Conservation (phyloP, 2,329 filamentous ascomycete species). For the Chrysoporthe puriensis region DNA sequence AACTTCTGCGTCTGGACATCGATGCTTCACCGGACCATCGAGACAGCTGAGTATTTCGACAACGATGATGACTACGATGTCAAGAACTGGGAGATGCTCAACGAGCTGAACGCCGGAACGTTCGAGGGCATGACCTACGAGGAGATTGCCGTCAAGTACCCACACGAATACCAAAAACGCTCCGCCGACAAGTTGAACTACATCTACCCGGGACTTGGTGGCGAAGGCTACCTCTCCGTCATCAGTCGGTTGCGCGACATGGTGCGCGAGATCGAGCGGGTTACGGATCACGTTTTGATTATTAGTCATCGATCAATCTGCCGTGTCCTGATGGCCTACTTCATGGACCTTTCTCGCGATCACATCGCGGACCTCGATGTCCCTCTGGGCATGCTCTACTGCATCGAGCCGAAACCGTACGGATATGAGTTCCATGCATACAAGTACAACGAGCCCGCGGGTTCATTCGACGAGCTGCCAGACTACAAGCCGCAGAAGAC, state of each 20-base stretch:
- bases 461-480: conserved; percentile 85
- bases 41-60: conserved; percentile 69
- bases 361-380: conserved; percentile 95
- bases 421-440: conserved; percentile 97
- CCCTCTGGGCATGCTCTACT: conserved; percentile 90
- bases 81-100: conserved; percentile 86
- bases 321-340: conserved; percentile 92
- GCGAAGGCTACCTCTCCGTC: conserved; percentile 94
- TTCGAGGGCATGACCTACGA: conserved; percentile 96
- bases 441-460: conserved; percentile 76
- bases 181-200: conserved; percentile 90
- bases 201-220: conserved; percentile 92
- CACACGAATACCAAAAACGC: conserved; percentile 80
- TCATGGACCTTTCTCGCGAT: conserved; percentile 87
- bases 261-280: conserved; percentile 95
- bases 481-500: conserved; percentile 76
- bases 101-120: conserved; percentile 89
- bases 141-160: conserved; percentile 79
- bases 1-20: conserved; percentile 98
- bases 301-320: conserved; percentile 92
- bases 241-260: conserved; percentile 94
- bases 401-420: conserved; percentile 96
- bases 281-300: conserved; percentile 92
- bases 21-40: conserved; percentile 88
- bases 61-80: conserved; percentile 69